phyloP scores from a whole-genome alignment of 345 rosid species.

The Alliaria petiolata region DNA sequence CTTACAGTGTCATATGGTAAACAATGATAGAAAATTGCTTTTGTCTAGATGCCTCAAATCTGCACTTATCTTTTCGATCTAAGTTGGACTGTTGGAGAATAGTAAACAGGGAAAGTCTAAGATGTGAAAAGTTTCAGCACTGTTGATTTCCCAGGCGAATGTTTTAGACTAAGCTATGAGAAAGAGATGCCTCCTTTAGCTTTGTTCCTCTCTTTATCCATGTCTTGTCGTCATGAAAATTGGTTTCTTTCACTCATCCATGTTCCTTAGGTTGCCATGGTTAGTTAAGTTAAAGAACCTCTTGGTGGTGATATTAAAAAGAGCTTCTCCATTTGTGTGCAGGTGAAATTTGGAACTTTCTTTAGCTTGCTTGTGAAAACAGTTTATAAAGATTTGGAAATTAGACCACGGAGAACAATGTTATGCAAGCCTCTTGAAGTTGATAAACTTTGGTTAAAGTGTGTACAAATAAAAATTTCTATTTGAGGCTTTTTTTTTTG shows the following conservation, averaged over 20 bases:
- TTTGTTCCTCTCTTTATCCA: not conserved
- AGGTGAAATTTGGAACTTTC: constrained; percentile 38
- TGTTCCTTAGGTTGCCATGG: not conserved
- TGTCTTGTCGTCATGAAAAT: not conserved
- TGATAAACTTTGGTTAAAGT: not conserved
- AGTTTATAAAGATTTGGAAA: not conserved
- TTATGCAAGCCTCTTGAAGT: constrained; percentile 1
- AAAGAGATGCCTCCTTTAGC: not conserved
- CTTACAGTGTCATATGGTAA: not conserved
- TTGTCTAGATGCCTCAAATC: no score
- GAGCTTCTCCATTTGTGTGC: constrained; percentile 4
- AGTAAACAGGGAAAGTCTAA: not conserved
- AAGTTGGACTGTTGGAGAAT: not conserved
- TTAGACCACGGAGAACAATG: constrained; percentile 5
- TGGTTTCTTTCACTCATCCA: not conserved
- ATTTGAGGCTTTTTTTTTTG: not conserved
- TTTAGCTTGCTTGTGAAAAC: constrained; percentile 15
- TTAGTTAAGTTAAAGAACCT: no score
- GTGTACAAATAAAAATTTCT: not conserved
- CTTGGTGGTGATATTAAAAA: not conserved
- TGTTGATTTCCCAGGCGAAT: not conserved
- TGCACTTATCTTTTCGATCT: not conserved
- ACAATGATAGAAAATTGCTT: not conserved
- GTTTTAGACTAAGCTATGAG: not conserved
- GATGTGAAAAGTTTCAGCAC: not conserved